Base-by-base conservation (phyloP, 2,329 filamentous ascomycete species). In the Diaporthe capsici region DNA sequence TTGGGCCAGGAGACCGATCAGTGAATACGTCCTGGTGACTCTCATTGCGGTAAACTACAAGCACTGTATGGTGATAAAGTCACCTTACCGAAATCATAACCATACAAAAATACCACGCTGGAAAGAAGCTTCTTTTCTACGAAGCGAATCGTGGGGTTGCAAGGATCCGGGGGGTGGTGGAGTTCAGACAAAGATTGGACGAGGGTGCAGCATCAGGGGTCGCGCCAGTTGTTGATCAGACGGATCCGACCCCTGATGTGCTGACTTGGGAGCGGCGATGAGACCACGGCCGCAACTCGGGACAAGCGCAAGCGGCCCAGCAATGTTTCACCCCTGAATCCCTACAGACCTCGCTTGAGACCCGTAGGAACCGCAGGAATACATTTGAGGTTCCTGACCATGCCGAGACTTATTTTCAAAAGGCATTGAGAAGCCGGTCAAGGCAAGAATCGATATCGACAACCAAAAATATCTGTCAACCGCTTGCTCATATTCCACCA, bases 171-270 rank as follows among this genome's bases (percentile, higher is more conserved):
- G 39, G 60, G 67, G 37, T 58, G 25, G n/a, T 22, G 47, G 34
- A 25, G 31, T n/a, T 55, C 25, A 51, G 73, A 20, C 73, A n/a
- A 39, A 51, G 12, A 70, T 42, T 53, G n/a, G 22, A 51, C 28
- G 55, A 39, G n/a, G 20, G 58, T 57, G 67, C 55, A 63, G 47
- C 65, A 72, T 25, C 39, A 53, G 53, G 47, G 57, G 73, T 75
- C 73, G 73, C 73, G 71, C 61, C 58, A 65, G 9, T 25, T 72
- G 73, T 42, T 72, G 73, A 75, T 75, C 73, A 75, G 44, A 75
- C 73, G 34, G 73, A 57, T 53, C 49, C 58, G 58, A 63, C 67
- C 51, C 37, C 70, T 78, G 42, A 77, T 65, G 71, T 73, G 58
- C 49, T 37, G 37, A 44, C 49, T 58, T 68, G 39, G 49, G 49